Evolutionary conservation across 495 filamentous ascomycete species (phyloP), one percentile per base, ranked within the genome.

Genomic region (Ramalina intermedia): DNA sequence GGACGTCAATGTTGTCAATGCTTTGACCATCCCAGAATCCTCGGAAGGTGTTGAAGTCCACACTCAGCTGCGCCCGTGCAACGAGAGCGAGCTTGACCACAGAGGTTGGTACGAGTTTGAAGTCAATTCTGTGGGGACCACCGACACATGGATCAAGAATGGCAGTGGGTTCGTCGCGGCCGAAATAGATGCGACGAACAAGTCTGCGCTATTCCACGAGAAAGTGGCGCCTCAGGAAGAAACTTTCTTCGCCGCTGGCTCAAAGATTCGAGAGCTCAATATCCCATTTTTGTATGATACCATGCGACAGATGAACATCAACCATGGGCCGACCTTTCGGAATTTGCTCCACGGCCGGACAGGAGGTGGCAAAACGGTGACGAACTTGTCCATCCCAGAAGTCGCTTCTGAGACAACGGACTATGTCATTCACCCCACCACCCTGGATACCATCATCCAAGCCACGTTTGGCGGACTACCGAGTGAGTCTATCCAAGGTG

Each of bases 401-500:
- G 29, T 13, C 2, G 29, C 29, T 33, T 33, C 56, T 3, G 23
- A 24, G 23, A 24, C 23, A 3, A 2, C 23, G 23, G 23, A 24
- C 23, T 68, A 68, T 44, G 24, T 75, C 13, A 61, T 76, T 16
- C 73, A 78, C 43, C 74, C 74, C 0, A 65, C 66, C 0, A 72
- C 71, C 17, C 52, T 73, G 3, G 69, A 72, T 36, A 58, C 33
- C 11, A 64, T 56, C 43, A 44, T 67, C 9, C 66, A 70, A 39
- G 51, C 59, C 11, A 55, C 58, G 0, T 46, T 46, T 33, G 14
- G 27, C 12, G 7, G 12, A 11, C 7, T 33, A 11, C 29, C 29
- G 4, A 21, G 18, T 1, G 29, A 47, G 12, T n/a, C 35, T 35
- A 17, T 24, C n/a, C 36, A 41, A 23, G 43, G 35, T 11, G 29